phyloP scores from a whole-genome alignment of 257 asterid genomes.

The Marsdenia floribunda region DNA sequence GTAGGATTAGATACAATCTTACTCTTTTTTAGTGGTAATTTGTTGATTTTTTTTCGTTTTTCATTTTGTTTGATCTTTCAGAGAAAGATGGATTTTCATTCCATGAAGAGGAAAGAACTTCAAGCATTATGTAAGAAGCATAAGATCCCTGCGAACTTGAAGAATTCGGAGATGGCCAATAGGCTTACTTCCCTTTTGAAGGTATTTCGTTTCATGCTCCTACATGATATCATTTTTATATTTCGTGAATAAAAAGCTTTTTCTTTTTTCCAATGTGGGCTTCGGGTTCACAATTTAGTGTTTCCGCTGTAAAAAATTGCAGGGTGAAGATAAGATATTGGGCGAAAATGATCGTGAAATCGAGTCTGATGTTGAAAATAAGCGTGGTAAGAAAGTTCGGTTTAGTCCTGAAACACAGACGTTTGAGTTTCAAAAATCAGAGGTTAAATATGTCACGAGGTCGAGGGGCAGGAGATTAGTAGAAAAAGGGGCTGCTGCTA shows the following conservation, averaged over 20 bases:
- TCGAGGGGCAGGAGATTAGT: slow-evolving; percentile 24
- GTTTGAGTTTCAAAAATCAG: slow-evolving; percentile 20
- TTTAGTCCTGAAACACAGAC: slow-evolving; percentile 22
- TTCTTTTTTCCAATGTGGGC: no score
- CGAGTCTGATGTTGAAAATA: slow-evolving; percentile 18
- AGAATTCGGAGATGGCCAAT: slow-evolving; percentile 55
- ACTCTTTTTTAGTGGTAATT: neutral
- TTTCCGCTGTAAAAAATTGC: neutral
- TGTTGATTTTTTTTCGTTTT: neutral
- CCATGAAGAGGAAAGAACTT: slow-evolving; percentile 54
- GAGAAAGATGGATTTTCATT: slow-evolving; percentile 47
- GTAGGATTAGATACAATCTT: neutral
- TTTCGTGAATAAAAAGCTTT: neutral
- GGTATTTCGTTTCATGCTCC: slow-evolving; percentile 27
- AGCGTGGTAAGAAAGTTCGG: slow-evolving; percentile 27
- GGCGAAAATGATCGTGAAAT: slow-evolving; percentile 28
- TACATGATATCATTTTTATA: neutral
- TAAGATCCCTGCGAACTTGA: slow-evolving; percentile 56
- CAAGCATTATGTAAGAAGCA: slow-evolving; percentile 61
- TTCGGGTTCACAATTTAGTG: neutral
- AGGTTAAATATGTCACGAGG: slow-evolving; percentile 31
- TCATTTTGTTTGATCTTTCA: neutral
- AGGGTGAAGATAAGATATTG: slow-evolving; percentile 22
- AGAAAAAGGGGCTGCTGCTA: slow-evolving; percentile 17
- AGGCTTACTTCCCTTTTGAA: slow-evolving; percentile 34